Percentiles rank a stretch among this genome's conserved stretches.
phyloP scores from a whole-genome alignment of 331 rosid species.

The Dryas integrifolia region DNA sequence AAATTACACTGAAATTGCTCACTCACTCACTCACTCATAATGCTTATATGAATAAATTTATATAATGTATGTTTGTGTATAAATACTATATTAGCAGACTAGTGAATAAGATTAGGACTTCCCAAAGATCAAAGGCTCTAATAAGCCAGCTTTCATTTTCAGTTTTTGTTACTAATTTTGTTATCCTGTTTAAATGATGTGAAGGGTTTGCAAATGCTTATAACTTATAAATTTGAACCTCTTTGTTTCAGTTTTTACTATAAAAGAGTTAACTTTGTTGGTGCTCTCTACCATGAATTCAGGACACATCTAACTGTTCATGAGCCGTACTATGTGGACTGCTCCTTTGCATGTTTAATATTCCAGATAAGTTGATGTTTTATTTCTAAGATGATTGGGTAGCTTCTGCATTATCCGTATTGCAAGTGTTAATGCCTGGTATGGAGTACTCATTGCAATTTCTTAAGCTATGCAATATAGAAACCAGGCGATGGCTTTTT shows the following conservation, averaged over 20 bases:
- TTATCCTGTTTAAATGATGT: no score
- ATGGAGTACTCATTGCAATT: constrained; percentile 38
- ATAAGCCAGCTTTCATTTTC: neutral
- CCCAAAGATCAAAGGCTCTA: neutral
- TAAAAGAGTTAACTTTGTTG: no score
- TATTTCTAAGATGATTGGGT: constrained; percentile 7
- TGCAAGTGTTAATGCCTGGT: constrained; percentile 8
- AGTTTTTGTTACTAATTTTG: neutral
- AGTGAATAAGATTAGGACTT: neutral
- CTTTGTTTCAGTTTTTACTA: neutral
- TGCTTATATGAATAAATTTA: neutral
- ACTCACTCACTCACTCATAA: neutral
- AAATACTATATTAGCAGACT: neutral
- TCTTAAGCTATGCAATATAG: constrained; percentile 39
- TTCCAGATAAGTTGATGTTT: neutral
- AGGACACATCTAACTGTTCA: neutral
- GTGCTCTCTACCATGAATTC: neutral
- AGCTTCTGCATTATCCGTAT: constrained; percentile 2
- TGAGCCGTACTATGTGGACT: neutral
- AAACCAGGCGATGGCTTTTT: constrained; percentile 53
- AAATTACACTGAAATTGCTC: neutral
- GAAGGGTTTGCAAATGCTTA: neutral
- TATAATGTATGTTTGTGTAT: neutral
- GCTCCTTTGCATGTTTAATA: neutral
- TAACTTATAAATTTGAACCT: neutral